A percentile compares a stretch with the other conserved stretches of the same genome.
Evolutionary conservation across 2,329 filamentous ascomycete species (phyloP).

Genomic region (Monilinia laxa): DNA sequence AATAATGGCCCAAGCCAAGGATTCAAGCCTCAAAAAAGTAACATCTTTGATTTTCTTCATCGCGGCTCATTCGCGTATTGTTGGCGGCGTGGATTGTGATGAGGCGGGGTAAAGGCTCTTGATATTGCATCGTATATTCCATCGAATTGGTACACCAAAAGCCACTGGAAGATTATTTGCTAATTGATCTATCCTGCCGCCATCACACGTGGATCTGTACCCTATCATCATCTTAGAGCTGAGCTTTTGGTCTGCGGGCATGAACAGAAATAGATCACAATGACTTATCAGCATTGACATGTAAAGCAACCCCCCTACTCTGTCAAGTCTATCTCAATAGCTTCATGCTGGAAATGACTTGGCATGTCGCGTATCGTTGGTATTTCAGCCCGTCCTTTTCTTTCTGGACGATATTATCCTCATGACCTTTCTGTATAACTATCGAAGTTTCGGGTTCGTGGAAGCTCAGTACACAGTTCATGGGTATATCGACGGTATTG

Average conservation of each 20-base stretch:
- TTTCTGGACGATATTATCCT: slow-evolving; percentile 7
- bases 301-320: neutral
- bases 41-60: neutral
- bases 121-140: neutral
- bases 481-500: neutral
- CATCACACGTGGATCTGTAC: neutral
- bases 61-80: slow-evolving; percentile 12
- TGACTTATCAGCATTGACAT: neutral
- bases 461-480: neutral
- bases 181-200: neutral
- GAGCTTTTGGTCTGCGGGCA: neutral
- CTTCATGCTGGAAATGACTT: neutral
- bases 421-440: slow-evolving; percentile 20
- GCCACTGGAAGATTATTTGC: slow-evolving; percentile 1
- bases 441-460: slow-evolving; percentile 1
- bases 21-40: slow-evolving; percentile 1
- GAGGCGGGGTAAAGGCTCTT: neutral
- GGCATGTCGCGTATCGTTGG: slow-evolving; percentile 12
- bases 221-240: slow-evolving; percentile 4
- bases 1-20: neutral
- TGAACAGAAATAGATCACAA: neutral
- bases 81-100: neutral
- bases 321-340: neutral
- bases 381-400: neutral
- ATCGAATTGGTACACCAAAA: slow-evolving; percentile 5